Evolutionary conservation across 2,329 filamentous ascomycete genomes (phyloP).

Genomic region (Leptographium galeiforme): DNA sequence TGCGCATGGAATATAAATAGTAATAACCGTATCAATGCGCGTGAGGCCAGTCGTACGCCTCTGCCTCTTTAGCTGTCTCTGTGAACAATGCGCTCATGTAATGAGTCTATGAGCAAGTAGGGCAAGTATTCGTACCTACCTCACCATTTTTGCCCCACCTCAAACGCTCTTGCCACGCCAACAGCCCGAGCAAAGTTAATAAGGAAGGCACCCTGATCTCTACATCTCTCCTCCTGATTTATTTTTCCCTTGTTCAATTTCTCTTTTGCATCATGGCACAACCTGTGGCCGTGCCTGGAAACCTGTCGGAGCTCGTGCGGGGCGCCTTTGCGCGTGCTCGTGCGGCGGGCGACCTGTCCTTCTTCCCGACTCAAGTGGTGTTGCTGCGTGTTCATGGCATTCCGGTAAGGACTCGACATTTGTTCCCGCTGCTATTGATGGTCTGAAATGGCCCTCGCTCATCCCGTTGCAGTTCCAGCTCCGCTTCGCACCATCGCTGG

Average conservation of each 20-base stretch:
- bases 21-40: too few species aligned
- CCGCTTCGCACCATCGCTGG: slow-evolving; percentile 55
- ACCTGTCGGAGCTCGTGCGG: slow-evolving; percentile 38
- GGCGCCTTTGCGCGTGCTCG: slow-evolving; percentile 34
- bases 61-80: too few species aligned
- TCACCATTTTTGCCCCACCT: background rate
- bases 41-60: too few species aligned
- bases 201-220: background rate
- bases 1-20: too few species aligned
- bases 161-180: background rate
- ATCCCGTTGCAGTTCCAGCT: slow-evolving; percentile 47
- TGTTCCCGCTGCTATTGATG: background rate
- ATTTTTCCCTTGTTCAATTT: background rate
- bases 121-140: too few species aligned
- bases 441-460: background rate
- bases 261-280: slow-evolving; percentile 4
- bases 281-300: slow-evolving; percentile 26
- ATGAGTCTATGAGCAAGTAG: background rate
- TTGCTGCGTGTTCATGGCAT: slow-evolving; percentile 29
- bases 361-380: slow-evolving; percentile 40
- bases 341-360: slow-evolving; percentile 34
- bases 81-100: background rate
- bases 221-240: background rate
- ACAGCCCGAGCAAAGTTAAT: background rate
- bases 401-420: slow-evolving; percentile 20